These are phyloP conservation scores for Syzygium aromaticum DNA, from an alignment of 345 rosid genomes.

Conservation along the genomic window DNA sequence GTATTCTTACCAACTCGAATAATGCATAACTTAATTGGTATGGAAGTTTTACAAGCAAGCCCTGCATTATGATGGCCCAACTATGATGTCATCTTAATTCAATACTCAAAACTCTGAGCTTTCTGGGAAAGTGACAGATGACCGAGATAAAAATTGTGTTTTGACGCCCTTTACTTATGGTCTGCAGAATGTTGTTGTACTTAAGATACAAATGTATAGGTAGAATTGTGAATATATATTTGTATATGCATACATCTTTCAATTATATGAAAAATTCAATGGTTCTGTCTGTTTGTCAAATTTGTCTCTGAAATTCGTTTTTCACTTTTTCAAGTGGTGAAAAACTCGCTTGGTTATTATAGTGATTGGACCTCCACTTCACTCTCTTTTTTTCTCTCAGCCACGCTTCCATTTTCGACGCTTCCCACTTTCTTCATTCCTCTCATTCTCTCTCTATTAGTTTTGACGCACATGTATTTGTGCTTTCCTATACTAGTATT, in stretches of 20 bases:
- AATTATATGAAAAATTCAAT: background rate
- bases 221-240: background rate
- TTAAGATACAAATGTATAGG: background rate
- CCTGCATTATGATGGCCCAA: background rate
- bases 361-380: background rate
- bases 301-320: background rate
- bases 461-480: background rate
- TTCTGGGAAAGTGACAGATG: background rate
- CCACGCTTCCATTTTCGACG: background rate
- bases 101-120: background rate
- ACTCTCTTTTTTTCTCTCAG: background rate
- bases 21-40: background rate
- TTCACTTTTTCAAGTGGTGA: background rate
- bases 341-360: background rate
- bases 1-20: constrained; percentile 20
- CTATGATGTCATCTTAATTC: background rate
- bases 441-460: background rate
- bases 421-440: background rate
- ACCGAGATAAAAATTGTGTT: background rate
- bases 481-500: background rate
- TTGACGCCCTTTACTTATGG: background rate
- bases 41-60: background rate
- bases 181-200: background rate
- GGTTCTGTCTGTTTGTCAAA: background rate
- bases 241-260: background rate